Evolutionary conservation across 257 asterid genomes (phyloP).

Genomic region (Agastache rugosa): DNA sequence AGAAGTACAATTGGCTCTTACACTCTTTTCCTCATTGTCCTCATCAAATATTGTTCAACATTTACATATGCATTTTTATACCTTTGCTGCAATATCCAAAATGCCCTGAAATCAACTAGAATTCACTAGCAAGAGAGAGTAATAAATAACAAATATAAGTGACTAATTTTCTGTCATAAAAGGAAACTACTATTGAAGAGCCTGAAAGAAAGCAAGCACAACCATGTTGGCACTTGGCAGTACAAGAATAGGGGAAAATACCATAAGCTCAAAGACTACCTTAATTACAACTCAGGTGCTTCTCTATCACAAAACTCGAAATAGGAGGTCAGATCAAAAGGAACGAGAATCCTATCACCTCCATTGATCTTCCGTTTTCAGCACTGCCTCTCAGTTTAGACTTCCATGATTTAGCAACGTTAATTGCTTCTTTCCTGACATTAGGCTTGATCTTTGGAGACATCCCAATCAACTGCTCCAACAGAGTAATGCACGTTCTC

Average conservation of each 20-base stretch:
- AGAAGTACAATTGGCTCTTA: too few relatives aligned
- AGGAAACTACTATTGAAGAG: neutral
- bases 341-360: slow-evolving; percentile 51
- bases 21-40: too few relatives aligned
- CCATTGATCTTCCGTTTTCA: slow-evolving; percentile 34
- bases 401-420: slow-evolving; percentile 56
- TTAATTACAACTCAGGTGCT: slow-evolving; percentile 29
- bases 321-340: slow-evolving; percentile 41
- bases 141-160: neutral
- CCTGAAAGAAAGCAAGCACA: neutral
- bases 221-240: neutral
- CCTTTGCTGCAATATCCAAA: too few relatives aligned
- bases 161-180: neutral
- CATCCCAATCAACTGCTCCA: slow-evolving; percentile 49
- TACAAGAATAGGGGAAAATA: neutral
- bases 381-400: slow-evolving; percentile 34
- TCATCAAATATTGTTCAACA: too few relatives aligned
- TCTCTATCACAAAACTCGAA: slow-evolving; percentile 42
- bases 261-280: neutral
- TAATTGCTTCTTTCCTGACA: slow-evolving; percentile 45
- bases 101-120: neutral
- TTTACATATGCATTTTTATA: too few relatives aligned
- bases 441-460: slow-evolving; percentile 35
- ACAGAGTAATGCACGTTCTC: slow-evolving; percentile 48
- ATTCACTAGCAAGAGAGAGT: neutral